A percentile compares a stretch with the other conserved stretches of the same genome.
phyloP scores from a whole-genome alignment of 495 filamentous ascomycete genomes.

The Daldinia concentrica region DNA sequence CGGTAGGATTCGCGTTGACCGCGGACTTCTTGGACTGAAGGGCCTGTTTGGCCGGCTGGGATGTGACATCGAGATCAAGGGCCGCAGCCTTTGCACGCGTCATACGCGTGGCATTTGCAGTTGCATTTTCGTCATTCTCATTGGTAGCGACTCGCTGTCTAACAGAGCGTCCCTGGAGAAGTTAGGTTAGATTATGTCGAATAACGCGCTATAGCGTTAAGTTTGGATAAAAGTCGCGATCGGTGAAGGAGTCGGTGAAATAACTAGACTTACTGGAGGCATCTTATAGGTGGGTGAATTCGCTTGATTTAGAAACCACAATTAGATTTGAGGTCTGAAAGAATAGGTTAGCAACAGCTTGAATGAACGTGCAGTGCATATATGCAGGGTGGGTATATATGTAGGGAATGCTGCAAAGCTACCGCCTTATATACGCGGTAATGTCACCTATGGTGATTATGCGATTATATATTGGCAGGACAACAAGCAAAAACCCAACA shows the following conservation, averaged over 20 bases:
- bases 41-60: constrained; percentile 67
- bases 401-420: background rate
- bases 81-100: constrained; percentile 93
- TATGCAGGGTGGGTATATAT: constrained; percentile 24
- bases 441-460: background rate
- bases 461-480: background rate
- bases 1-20: constrained; percentile 61
- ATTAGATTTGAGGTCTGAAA: constrained; percentile 26
- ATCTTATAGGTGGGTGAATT: constrained; percentile 48
- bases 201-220: constrained; percentile 11
- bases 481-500: background rate
- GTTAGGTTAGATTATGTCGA: constrained; percentile 25
- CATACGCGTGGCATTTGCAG: constrained; percentile 87
- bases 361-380: background rate
- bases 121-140: constrained; percentile 95
- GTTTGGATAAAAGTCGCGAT: background rate
- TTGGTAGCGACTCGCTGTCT: constrained; percentile 73
- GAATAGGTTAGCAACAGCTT: constrained; percentile 5
- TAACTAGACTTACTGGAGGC: constrained; percentile 60
- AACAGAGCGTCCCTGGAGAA: constrained; percentile 47
- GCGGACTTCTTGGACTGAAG: constrained; percentile 78
- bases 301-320: constrained; percentile 19
- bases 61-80: constrained; percentile 64
- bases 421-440: constrained; percentile 12
- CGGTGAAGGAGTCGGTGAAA: background rate